Base-by-base conservation (phyloP, 306 rosid species). In the Quercus dentata region DNA sequence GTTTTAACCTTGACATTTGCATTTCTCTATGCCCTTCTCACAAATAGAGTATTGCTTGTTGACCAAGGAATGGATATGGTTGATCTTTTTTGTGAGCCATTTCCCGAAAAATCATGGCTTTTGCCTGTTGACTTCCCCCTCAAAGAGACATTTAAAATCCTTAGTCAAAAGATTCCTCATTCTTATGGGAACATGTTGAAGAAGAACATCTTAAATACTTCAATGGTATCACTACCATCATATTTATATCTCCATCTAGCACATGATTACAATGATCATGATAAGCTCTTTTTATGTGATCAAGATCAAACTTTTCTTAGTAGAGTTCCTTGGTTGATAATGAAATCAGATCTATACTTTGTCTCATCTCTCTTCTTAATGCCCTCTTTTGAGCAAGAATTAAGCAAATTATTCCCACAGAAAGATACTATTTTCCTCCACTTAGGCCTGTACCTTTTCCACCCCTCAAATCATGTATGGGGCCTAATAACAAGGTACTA, bases 231-330 rank as follows among this genome's bases (percentile, higher is more conserved):
- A 4, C 56, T 46, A 63, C 79, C 85, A 20, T 65, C 93, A 77
- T 84, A 23, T 83, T 82, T 89, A 56, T 91, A 89, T 79, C 90
- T 91, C 69, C 93, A 89, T 86, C 80, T 91, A 61, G 88, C 20
- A 69, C 97, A 91, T 76, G 90, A 89, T 78, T 91, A 91, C 57
- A 84, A 89, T 76, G 84, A 89, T 71, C 88, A 87, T 20, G 97
- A 91, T 83, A 91, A 91, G 85, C 92, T 89, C 76, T 91, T 91
- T 89, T 91, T 91, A 79, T 91, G 97, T 56, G 90, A 87, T 55
- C 91, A 89, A 78, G 91, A 89, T 41, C 97, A 91, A 56, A 38
- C 67, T 28, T 76, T 83, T 71, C 89, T 91, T 33, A 77, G 67
- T 64, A 89, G 78, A 59, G 79, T 83, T 15, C 93, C 97, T 0